These are phyloP conservation scores for Vitis amurensis DNA, from an alignment of 164 flowering plant species.

Conservation along the genomic window DNA sequence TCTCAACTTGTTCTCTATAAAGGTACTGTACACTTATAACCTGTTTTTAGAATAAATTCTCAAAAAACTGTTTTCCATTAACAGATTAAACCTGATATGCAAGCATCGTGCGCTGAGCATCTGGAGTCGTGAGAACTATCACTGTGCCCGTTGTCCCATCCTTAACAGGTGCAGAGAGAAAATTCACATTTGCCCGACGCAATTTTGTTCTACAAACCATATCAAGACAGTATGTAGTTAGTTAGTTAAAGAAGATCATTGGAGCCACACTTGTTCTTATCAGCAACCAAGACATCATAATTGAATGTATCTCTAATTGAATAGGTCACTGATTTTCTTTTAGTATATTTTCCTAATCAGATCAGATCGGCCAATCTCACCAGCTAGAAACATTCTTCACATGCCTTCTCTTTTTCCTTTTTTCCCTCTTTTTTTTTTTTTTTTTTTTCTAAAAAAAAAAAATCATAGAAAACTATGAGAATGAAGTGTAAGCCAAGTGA, in stretches of 20 bases:
- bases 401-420: too few species aligned
- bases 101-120: slow-evolving; percentile 98
- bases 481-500: not conserved
- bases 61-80: not conserved
- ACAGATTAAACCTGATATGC: slow-evolving; percentile 69
- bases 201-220: slow-evolving; percentile 59
- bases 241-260: not conserved
- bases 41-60: not conserved
- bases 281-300: too few species aligned
- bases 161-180: slow-evolving; percentile 77
- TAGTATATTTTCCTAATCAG: too few species aligned
- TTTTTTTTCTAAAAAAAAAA: too few species aligned
- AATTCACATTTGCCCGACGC: slow-evolving; percentile 82
- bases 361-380: too few species aligned
- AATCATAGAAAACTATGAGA: not conserved
- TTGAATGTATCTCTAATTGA: too few species aligned
- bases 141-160: slow-evolving; percentile 99
- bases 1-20: too few species aligned
- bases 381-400: too few species aligned
- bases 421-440: too few species aligned
- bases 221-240: not conserved
- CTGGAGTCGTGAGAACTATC: slow-evolving; percentile 97
- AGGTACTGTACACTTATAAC: too few species aligned
- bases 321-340: too few species aligned
- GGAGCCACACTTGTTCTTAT: too few species aligned